These are phyloP conservation scores for Pichia insulana DNA, from an alignment of 805 yeast genomes.

Conservation along the genomic window DNA sequence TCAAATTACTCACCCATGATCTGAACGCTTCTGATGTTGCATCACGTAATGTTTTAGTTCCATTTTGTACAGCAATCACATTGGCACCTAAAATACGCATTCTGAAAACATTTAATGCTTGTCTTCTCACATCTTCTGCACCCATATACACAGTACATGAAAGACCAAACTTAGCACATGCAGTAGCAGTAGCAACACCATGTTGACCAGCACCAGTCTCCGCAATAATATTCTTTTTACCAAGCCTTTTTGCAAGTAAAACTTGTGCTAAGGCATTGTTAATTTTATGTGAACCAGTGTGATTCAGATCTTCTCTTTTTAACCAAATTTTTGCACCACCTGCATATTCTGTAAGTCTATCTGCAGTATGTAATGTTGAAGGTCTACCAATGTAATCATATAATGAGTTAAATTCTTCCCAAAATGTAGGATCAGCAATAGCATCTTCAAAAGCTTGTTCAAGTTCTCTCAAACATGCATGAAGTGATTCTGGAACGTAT, in stretches of 20 bases:
- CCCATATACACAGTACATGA: conserved; percentile 97
- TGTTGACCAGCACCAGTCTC: conserved; percentile 94
- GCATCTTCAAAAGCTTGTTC: conserved; percentile 85
- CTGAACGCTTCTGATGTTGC: conserved; percentile 97
- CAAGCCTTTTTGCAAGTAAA: conserved; percentile 67
- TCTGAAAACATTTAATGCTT: conserved; percentile 95
- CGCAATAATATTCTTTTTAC: conserved; percentile 70
- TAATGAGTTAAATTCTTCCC: conserved; percentile 82
- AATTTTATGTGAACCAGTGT: conserved; percentile 83
- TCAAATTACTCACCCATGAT: conserved; percentile 83
- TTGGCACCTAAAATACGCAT: conserved; percentile 95
- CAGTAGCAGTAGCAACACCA: conserved; percentile 90
- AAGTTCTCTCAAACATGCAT: conserved; percentile 81
- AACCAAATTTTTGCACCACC: conserved; percentile 98
- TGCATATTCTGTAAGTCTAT: conserved; percentile 76
- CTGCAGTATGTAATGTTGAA: conserved; percentile 84
- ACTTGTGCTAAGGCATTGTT: conserved; percentile 82
- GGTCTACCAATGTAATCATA: conserved; percentile 97
- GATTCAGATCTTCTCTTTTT: conserved; percentile 92
- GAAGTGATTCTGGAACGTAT: conserved; percentile 94
- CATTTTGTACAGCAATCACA: conserved; percentile 87
- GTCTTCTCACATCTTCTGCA: conserved; percentile 97
- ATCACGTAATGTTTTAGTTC: conserved; percentile 93
- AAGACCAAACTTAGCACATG: conserved; percentile 87
- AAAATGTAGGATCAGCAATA: conserved; percentile 79